These are phyloP conservation scores for Aspergillus sp. DNA, from an alignment of 2,329 filamentous ascomycete species.

Conservation along the genomic window DNA sequence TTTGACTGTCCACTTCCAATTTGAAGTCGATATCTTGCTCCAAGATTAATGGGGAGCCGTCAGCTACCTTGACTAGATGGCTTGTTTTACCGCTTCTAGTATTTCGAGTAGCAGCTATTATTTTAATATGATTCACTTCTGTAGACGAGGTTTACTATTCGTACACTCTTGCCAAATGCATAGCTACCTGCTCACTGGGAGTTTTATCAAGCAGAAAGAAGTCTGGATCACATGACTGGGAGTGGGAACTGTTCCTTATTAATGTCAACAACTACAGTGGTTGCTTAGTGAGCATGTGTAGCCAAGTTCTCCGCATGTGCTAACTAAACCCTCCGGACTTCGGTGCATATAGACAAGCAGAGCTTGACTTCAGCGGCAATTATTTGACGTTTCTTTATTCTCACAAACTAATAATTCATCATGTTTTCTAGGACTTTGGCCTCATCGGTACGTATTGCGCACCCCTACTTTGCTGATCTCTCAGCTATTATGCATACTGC, in stretches of 20 bases:
- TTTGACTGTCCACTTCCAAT: no score
- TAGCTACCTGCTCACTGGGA: no score
- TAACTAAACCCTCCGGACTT: slow-evolving; percentile 8
- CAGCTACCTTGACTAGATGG: no score
- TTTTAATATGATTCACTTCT: no score
- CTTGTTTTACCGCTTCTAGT: no score
- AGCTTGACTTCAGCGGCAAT: not conserved
- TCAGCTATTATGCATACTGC: not conserved
- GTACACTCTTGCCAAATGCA: no score
- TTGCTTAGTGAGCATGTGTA: not conserved
- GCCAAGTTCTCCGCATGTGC: not conserved
- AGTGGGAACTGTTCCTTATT: not conserved
- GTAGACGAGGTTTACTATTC: no score
- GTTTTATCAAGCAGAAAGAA: no score
- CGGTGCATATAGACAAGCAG: not conserved
- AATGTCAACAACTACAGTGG: not conserved
- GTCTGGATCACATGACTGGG: not conserved
- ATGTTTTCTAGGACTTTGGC: slow-evolving; percentile 33
- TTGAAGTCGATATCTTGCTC: no score
- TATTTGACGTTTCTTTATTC: not conserved
- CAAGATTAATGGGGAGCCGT: no score
- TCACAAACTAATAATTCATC: slow-evolving; percentile 7
- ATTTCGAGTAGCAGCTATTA: no score
- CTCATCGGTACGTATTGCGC: slow-evolving; percentile 21
- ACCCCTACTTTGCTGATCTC: not conserved